phyloP scores from a whole-genome alignment of 352 stramenopile genomes.

The Phytopythium chamaehyphon region DNA sequence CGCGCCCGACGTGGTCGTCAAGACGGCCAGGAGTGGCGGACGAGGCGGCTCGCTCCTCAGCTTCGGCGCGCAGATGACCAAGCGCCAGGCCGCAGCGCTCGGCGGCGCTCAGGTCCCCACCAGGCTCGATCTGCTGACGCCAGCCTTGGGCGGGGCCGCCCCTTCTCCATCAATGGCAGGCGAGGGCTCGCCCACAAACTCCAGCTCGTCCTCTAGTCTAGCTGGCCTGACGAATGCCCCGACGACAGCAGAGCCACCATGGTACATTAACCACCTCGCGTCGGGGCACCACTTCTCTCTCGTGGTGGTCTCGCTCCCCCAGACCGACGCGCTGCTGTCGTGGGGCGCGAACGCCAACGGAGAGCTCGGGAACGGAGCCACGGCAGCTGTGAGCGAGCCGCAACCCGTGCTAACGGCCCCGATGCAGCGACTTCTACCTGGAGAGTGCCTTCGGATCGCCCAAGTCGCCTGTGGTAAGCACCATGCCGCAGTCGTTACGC shows the following conservation, averaged over 20 bases:
- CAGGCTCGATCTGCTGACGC: slow-evolving; percentile 28
- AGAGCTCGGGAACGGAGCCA: slow-evolving; percentile 53
- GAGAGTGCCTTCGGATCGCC: slow-evolving; percentile 36
- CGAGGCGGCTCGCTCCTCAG: slow-evolving; percentile 22
- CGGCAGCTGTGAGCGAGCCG: slow-evolving; percentile 26
- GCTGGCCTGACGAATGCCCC: background rate
- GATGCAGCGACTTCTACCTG: slow-evolving; percentile 19
- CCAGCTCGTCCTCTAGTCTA: background rate
- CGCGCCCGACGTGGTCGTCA: slow-evolving; percentile 10
- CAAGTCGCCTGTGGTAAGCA: slow-evolving; percentile 70
- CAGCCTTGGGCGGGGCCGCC: background rate
- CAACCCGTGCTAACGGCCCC: slow-evolving; percentile 27
- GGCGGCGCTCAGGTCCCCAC: slow-evolving; percentile 15
- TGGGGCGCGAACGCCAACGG: slow-evolving; percentile 58
- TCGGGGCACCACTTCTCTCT: slow-evolving; percentile 63
- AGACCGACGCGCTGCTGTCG: slow-evolving; percentile 36
- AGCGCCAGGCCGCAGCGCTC: slow-evolving; percentile 33
- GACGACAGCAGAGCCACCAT: slow-evolving; percentile 7
- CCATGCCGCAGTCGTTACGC: slow-evolving; percentile 59
- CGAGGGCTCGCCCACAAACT: slow-evolving; percentile 2
- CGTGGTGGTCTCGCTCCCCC: slow-evolving; percentile 30
- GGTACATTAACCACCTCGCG: slow-evolving; percentile 53
- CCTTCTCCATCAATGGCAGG: background rate
- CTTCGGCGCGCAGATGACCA: slow-evolving; percentile 40
- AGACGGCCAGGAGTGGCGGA: background rate